Conservation (phyloP, 1,284 basidiomycete genomes). For the Golubevia sp. region DNA sequence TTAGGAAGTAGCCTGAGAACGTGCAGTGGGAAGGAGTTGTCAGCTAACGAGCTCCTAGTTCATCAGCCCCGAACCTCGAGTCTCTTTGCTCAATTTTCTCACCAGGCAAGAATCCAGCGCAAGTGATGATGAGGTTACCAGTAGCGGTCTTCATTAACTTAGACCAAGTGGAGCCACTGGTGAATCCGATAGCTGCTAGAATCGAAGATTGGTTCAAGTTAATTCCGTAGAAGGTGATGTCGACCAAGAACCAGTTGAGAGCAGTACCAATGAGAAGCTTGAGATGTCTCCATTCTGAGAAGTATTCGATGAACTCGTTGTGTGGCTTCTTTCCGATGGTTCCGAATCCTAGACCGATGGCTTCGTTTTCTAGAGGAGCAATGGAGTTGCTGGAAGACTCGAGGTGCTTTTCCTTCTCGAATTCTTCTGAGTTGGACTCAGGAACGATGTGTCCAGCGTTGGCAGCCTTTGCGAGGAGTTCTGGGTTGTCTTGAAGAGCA, state of each 20-base stretch:
- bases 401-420: conserved; percentile 34
- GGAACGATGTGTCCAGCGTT: conserved; percentile 67
- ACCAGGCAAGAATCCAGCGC: conserved; percentile 55
- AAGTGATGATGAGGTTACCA: conserved; percentile 55
- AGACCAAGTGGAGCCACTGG: conserved; percentile 55
- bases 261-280: conserved; percentile 21
- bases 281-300: conserved; percentile 46
- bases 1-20: conserved; percentile 59
- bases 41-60: too few species aligned
- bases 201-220: conserved; percentile 78
- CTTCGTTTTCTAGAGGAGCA: conserved; percentile 24
- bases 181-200: conserved; percentile 71
- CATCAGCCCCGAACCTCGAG: too few species aligned
- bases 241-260: conserved; percentile 63
- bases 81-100: too few species aligned
- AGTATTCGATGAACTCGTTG: conserved; percentile 36
- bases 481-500: conserved; percentile 76
- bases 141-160: conserved; percentile 67
- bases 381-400: conserved; percentile 15
- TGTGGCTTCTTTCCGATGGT: conserved; percentile 31
- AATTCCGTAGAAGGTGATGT: conserved; percentile 79
- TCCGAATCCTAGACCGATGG: conserved; percentile 38
- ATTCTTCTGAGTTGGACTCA: conserved; percentile 23
- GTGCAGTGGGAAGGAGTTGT: too few species aligned
- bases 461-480: conserved; percentile 73